Conservation (phyloP, 2,329 filamentous ascomycete genomes). For the Fusarium vanettenii region DNA sequence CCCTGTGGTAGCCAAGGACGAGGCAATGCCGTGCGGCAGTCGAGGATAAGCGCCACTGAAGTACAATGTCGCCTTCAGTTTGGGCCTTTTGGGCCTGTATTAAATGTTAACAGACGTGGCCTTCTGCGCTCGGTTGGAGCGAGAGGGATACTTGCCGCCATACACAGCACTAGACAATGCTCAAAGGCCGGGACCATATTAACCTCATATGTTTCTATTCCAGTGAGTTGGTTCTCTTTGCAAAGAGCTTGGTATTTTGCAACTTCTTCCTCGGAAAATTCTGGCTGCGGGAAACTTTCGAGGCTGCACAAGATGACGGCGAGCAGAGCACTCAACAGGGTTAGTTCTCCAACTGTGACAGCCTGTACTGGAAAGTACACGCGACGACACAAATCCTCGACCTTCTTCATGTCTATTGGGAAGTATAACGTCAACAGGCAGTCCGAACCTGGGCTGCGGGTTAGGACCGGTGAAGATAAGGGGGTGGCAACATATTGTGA, state of each 20-base stretch:
- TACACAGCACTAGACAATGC: not conserved
- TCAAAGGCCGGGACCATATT: not conserved
- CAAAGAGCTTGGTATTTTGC: not conserved
- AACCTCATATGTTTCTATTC: not conserved
- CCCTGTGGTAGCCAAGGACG: not conserved
- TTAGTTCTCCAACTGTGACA: not conserved
- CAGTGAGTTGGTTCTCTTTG: not conserved
- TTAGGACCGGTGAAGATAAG: not conserved
- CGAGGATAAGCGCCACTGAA: not conserved
- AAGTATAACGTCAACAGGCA: not conserved
- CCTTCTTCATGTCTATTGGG: not conserved
- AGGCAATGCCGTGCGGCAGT: not conserved
- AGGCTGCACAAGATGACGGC: not conserved
- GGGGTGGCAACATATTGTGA: not conserved
- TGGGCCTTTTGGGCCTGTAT: not conserved
- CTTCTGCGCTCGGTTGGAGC: not conserved
- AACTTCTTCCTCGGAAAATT: not conserved
- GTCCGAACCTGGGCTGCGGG: not conserved
- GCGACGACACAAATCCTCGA: not conserved
- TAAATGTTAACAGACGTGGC: not conserved
- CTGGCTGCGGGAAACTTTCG: not conserved
- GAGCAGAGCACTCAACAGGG: not conserved
- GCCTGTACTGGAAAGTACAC: not conserved
- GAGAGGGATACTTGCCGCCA: not conserved
- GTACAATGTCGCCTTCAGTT: not conserved